phyloP scores from a whole-genome alignment of 345 rosid genomes.

The Gossypioides kirkii region DNA sequence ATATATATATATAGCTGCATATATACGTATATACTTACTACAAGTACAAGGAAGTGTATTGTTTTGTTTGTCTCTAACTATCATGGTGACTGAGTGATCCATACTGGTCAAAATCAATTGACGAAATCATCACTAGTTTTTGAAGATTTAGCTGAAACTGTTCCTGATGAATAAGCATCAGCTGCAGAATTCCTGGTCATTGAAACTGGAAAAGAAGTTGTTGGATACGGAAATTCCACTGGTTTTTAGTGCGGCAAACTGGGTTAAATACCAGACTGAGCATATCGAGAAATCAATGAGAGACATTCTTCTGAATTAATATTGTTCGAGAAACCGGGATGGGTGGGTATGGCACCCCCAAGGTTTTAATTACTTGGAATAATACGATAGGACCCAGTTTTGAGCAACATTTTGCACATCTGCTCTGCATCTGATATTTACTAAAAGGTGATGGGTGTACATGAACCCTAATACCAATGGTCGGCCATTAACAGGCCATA shows the following conservation, averaged over 20 bases:
- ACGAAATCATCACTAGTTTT: neutral
- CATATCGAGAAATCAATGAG: neutral
- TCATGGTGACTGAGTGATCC: neutral
- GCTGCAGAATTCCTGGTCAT: too few species aligned
- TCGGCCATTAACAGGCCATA: slow-evolving; percentile 20
- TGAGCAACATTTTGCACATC: neutral
- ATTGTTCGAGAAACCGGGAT: too few species aligned
- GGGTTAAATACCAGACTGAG: too few species aligned
- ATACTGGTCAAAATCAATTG: neutral
- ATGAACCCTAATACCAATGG: slow-evolving; percentile 9
- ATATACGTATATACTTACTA: neutral
- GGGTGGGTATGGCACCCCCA: neutral
- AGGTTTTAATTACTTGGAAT: neutral
- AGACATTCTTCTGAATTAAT: neutral
- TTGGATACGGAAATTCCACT: too few species aligned
- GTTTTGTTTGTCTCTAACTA: neutral
- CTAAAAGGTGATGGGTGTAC: slow-evolving; percentile 1
- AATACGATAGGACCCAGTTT: neutral
- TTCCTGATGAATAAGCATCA: neutral
- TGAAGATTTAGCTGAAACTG: neutral
- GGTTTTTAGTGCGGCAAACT: too few species aligned
- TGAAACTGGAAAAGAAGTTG: too few species aligned
- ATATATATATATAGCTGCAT: neutral
- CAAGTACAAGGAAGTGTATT: neutral
- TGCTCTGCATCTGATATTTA: neutral